phyloP scores from a whole-genome alignment of 2,329 filamentous ascomycete genomes.

The Hymenoscyphus repandus region DNA sequence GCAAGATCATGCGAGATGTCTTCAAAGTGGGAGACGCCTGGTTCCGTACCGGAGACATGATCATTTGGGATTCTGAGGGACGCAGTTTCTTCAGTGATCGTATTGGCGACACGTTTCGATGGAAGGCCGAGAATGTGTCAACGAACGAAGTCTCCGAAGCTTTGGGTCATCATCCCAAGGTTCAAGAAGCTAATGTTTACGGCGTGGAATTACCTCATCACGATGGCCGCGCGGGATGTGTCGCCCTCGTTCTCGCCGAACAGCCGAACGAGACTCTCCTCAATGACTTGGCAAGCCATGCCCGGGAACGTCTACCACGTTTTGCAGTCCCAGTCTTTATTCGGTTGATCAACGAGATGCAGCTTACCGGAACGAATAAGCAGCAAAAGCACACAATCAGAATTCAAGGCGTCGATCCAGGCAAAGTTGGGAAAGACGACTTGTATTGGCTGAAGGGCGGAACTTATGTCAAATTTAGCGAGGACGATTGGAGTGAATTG shows the following conservation, averaged over 20 bases:
- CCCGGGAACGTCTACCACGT: constrained; percentile 53
- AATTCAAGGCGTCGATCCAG: constrained; percentile 68
- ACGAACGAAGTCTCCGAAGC: constrained; percentile 77
- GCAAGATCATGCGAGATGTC: constrained; percentile 71
- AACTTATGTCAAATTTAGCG: constrained; percentile 62
- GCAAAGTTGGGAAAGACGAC: constrained; percentile 41
- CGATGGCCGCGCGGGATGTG: constrained; percentile 80
- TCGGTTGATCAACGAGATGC: constrained; percentile 54
- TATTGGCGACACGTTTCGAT: constrained; percentile 72
- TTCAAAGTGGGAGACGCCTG: constrained; percentile 72
- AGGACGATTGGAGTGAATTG: constrained; percentile 64
- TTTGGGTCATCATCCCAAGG: constrained; percentile 58
- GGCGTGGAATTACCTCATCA: constrained; percentile 74
- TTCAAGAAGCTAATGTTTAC: constrained; percentile 81
- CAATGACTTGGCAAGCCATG: constrained; percentile 56
- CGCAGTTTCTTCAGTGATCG: constrained; percentile 76
- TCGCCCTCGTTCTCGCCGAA: constrained; percentile 58
- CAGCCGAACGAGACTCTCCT: constrained; percentile 43
- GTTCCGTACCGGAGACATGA: constrained; percentile 79
- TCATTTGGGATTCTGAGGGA: constrained; percentile 66
- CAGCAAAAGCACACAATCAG: constrained; percentile 74
- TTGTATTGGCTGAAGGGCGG: constrained; percentile 56
- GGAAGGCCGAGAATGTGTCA: constrained; percentile 81
- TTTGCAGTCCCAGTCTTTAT: constrained; percentile 78
- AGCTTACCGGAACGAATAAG: constrained; percentile 80